Evolutionary conservation across 805 yeast genomes (phyloP).

Genomic region (Schizosaccharomyces japonicus): DNA sequence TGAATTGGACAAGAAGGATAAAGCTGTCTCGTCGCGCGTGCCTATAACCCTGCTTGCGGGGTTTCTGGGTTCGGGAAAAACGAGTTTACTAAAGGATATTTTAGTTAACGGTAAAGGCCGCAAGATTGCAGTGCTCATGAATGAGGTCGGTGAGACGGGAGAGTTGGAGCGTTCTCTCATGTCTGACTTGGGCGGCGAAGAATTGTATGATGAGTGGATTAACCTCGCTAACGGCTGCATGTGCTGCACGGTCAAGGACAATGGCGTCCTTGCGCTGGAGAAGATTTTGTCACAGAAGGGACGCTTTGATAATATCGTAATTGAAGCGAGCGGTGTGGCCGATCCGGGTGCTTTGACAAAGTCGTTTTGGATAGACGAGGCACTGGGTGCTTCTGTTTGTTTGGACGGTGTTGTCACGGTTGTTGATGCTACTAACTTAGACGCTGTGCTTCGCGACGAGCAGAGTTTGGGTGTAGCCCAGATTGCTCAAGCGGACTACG

Average conservation of each 20-base stretch:
- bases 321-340: constrained; percentile 90
- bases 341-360: constrained; percentile 90
- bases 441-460: constrained; percentile 41
- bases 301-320: constrained; percentile 64
- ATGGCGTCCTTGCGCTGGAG: constrained; percentile 86
- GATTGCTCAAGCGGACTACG: constrained; percentile 67
- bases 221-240: constrained; percentile 92
- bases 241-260: constrained; percentile 87
- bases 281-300: constrained; percentile 49
- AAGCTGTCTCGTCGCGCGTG: constrained; percentile 23
- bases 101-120: constrained; percentile 39
- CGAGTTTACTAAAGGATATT: constrained; percentile 49
- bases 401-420: constrained; percentile 85
- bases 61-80: constrained; percentile 78
- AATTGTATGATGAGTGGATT: constrained; percentile 68
- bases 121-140: constrained; percentile 68
- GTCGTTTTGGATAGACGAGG: constrained; percentile 95
- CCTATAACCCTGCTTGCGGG: constrained; percentile 91
- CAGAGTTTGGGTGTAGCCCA: constrained; percentile 31
- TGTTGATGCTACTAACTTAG: constrained; percentile 31
- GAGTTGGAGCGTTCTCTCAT: constrained; percentile 75
- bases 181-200: constrained; percentile 27
- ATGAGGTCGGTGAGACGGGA: constrained; percentile 78
- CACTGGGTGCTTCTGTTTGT: constrained; percentile 56
- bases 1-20: background rate